Conservation (phyloP, 2,329 filamentous ascomycete species). For the Colletotrichum zoysiae region DNA sequence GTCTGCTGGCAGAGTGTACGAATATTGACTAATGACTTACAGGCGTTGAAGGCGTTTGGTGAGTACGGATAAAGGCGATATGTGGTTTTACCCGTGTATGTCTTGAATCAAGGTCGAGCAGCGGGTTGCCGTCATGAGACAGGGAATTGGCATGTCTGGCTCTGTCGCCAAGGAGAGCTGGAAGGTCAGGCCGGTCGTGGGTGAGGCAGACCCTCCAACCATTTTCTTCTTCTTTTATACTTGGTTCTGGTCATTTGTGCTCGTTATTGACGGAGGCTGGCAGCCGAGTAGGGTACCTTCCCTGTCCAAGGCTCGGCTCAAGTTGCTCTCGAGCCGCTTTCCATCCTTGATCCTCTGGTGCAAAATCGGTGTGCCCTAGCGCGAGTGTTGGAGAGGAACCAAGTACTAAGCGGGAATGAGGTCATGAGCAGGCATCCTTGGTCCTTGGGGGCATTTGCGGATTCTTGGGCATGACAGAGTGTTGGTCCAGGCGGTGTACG, state of each 20-base stretch:
- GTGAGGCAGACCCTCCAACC: not conserved
- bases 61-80: not conserved
- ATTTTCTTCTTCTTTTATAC: not conserved
- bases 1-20: not conserved
- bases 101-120: slow-evolving; percentile 1
- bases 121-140: not conserved
- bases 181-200: not conserved
- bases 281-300: not conserved
- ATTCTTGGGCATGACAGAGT: not conserved
- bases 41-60: slow-evolving; percentile 1
- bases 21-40: not conserved
- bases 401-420: slow-evolving; percentile 1
- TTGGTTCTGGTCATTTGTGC: not conserved
- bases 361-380: not conserved
- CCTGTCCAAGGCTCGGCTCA: not conserved
- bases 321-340: not conserved
- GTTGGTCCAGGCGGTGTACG: not conserved
- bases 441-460: not conserved
- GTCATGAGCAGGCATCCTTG: not conserved
- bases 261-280: not conserved
- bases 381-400: not conserved
- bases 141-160: not conserved
- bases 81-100: not conserved
- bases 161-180: not conserved
- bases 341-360: not conserved